Evolutionary conservation across 345 rosid genomes (phyloP).

Genomic region (Linum lewisii): DNA sequence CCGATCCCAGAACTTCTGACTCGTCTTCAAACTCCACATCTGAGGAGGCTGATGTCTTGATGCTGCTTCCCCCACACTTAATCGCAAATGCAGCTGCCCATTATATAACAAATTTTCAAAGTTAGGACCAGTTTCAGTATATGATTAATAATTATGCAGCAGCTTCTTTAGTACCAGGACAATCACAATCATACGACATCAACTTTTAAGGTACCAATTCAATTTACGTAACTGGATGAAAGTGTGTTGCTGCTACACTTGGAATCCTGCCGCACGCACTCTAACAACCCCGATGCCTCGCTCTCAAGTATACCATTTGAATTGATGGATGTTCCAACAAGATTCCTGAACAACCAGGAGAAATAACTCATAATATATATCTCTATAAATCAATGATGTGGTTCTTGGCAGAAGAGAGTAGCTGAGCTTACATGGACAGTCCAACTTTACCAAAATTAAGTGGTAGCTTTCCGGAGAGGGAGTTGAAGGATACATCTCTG

Average conservation of each 20-base stretch:
- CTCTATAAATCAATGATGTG: background rate
- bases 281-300: slow-evolving; percentile 29
- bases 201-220: no score
- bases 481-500: slow-evolving; percentile 57
- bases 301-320: slow-evolving; percentile 28
- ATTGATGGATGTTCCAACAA: slow-evolving; percentile 36
- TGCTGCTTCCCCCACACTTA: slow-evolving; percentile 43
- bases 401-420: background rate
- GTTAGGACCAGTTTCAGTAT: no score
- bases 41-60: slow-evolving; percentile 34
- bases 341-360: slow-evolving; percentile 25
- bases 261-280: slow-evolving; percentile 30
- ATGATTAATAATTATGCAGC: no score
- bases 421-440: slow-evolving; percentile 35
- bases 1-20: slow-evolving; percentile 28
- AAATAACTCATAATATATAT: background rate
- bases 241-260: slow-evolving; percentile 30
- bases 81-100: slow-evolving; percentile 44
- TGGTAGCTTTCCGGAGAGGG: slow-evolving; percentile 39
- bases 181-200: no score
- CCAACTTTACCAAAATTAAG: slow-evolving; percentile 17
- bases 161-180: no score
- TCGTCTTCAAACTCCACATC: slow-evolving; percentile 34
- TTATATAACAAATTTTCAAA: background rate
- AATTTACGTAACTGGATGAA: slow-evolving; percentile 23